Evolutionary conservation across 1,139 yeast species (phyloP).

Genomic region (Saccharomycopsis hybrid): DNA sequence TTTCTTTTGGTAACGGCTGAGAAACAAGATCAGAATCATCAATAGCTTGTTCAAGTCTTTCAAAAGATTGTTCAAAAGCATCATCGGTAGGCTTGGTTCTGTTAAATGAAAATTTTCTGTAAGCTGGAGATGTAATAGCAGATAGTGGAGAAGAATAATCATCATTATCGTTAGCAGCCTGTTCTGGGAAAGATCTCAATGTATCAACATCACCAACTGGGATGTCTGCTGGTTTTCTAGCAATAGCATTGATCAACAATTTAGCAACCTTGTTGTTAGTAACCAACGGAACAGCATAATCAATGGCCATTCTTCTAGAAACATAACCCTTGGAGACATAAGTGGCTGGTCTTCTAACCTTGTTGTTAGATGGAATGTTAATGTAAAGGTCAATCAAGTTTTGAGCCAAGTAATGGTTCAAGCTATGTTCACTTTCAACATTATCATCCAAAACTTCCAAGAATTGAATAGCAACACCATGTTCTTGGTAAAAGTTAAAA

Average conservation of each 20-base stretch:
- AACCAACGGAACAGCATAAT: conserved; percentile 93
- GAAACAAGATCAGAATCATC: conserved; percentile 64
- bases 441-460: conserved; percentile 81
- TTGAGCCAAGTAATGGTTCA: conserved; percentile 94
- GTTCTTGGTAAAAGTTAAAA: conserved; percentile 95
- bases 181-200: conserved; percentile 21
- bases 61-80: conserved; percentile 41
- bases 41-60: conserved; percentile 45
- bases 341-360: conserved; percentile 98
- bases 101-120: conserved; percentile 32
- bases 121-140: conserved; percentile 4
- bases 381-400: conserved; percentile 94
- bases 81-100: conserved; percentile 34
- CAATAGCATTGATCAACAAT: conserved; percentile 85
- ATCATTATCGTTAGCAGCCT: neutral
- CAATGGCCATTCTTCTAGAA: conserved; percentile 99
- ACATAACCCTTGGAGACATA: conserved; percentile 96
- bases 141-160: neutral
- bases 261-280: conserved; percentile 98
- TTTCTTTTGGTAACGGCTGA: conserved; percentile 60
- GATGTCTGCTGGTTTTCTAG: conserved; percentile 41
- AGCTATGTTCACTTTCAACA: conserved; percentile 88
- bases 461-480: conserved; percentile 88
- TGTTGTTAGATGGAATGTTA: conserved; percentile 92
- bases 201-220: conserved; percentile 23